A percentile compares a stretch with the other conserved stretches of the same genome.
Evolutionary conservation across 352 stramenopile species (phyloP).

Genomic region (Blastocystis sp.): DNA sequence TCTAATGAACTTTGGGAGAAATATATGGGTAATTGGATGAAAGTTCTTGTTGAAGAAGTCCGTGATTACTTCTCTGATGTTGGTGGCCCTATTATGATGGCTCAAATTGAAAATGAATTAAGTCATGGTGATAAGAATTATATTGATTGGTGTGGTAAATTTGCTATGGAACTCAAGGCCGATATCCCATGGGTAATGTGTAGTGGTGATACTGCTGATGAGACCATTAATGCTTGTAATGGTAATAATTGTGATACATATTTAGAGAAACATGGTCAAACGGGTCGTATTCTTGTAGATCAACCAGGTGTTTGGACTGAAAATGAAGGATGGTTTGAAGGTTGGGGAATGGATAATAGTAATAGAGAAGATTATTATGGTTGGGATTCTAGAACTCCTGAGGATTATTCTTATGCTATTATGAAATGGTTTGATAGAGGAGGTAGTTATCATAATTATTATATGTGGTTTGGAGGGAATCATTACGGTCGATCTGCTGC

Average conservation of each 20-base stretch:
- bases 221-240: slow-evolving; percentile 20
- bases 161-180: not conserved
- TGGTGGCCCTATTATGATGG: slow-evolving; percentile 12
- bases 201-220: slow-evolving; percentile 3
- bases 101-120: slow-evolving; percentile 19
- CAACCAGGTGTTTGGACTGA: slow-evolving; percentile 11
- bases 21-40: slow-evolving; percentile 22
- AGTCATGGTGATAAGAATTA: slow-evolving; percentile 9
- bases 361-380: slow-evolving; percentile 15
- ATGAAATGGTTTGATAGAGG: slow-evolving; percentile 12
- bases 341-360: not conserved
- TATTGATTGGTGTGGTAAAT: slow-evolving; percentile 16
- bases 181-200: slow-evolving; percentile 17
- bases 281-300: slow-evolving; percentile 7
- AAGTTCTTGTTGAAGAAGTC: slow-evolving; percentile 3
- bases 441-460: slow-evolving; percentile 17
- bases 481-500: slow-evolving; percentile 7
- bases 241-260: slow-evolving; percentile 6
- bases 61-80: slow-evolving; percentile 19
- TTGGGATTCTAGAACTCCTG: slow-evolving; percentile 7
- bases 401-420: slow-evolving; percentile 6
- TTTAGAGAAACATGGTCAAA: slow-evolving; percentile 9
- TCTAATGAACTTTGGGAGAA: slow-evolving; percentile 13
- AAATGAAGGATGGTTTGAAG: slow-evolving; percentile 8
- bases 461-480: slow-evolving; percentile 22